These are phyloP conservation scores for Geoglossum cookeanum DNA, from an alignment of 2,329 filamentous ascomycete species.

Conservation along the genomic window DNA sequence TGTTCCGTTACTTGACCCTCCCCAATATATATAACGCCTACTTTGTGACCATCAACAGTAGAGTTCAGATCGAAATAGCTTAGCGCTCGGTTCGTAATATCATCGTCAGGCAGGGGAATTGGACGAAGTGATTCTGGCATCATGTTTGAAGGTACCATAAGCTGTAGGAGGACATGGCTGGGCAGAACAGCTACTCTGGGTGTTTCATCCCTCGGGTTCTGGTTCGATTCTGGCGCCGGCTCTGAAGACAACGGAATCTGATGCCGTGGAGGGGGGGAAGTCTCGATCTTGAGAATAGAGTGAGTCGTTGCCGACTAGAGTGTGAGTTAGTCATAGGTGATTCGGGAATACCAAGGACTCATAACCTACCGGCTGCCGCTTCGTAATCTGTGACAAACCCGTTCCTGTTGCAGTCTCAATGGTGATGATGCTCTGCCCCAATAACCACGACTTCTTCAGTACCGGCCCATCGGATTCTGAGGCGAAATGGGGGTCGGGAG, in stretches of 20 bases:
- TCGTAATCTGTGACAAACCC: constrained; percentile 52
- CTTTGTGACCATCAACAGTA: constrained; percentile 86
- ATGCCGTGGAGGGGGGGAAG: constrained; percentile 21
- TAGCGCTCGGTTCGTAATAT: constrained; percentile 54
- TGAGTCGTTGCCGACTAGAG: constrained; percentile 23
- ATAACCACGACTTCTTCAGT: constrained; percentile 47
- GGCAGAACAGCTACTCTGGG: constrained; percentile 46
- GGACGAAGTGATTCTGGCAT: constrained; percentile 41
- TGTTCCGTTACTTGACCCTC: constrained; percentile 66
- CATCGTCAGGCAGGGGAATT: constrained; percentile 54
- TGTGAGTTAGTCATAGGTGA: not conserved
- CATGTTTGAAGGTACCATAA: constrained; percentile 44
- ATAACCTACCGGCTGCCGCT: constrained; percentile 48
- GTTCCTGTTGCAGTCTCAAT: constrained; percentile 49
- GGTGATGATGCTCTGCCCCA: constrained; percentile 55
- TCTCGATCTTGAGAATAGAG: constrained; percentile 15
- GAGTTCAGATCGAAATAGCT: constrained; percentile 69
- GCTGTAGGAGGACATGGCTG: constrained; percentile 51
- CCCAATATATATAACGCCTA: constrained; percentile 84
- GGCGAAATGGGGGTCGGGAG: constrained; percentile 45
- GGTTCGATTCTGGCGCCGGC: constrained; percentile 11
- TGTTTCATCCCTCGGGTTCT: constrained; percentile 24
- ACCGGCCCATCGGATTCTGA: constrained; percentile 45
- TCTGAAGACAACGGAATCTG: constrained; percentile 16
- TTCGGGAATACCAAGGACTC: not conserved